These are phyloP conservation scores for Aspergillus japonicus DNA, from an alignment of 2,329 filamentous ascomycete genomes.

Conservation along the genomic window DNA sequence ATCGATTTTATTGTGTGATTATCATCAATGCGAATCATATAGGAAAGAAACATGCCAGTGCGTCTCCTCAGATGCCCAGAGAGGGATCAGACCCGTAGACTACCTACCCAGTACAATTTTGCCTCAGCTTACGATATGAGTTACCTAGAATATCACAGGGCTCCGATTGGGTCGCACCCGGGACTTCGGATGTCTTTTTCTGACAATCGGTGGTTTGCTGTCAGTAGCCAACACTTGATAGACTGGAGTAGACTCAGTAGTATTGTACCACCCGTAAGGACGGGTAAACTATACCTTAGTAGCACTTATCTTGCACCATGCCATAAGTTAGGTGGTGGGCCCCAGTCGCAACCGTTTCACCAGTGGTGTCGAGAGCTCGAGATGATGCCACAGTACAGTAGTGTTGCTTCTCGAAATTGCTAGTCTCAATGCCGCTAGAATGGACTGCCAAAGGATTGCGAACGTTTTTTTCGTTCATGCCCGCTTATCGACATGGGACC, in stretches of 20 bases:
- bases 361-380: conserved; percentile 7
- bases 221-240: too few relatives aligned
- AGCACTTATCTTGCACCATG: conserved; percentile 12
- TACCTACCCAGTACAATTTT: neutral
- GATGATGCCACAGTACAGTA: conserved; percentile 3
- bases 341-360: conserved; percentile 17
- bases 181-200: neutral
- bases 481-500: conserved; percentile 1
- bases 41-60: conserved; percentile 1
- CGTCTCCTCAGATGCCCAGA: too few relatives aligned
- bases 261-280: conserved; percentile 1
- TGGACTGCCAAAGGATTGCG: neutral
- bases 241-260: too few relatives aligned
- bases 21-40: neutral
- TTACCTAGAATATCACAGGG: conserved; percentile 10
- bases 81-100: neutral
- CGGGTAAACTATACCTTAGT: neutral
- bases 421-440: conserved; percentile 1
- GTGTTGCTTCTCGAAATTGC: conserved; percentile 11
- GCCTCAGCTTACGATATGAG: conserved; percentile 2
- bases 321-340: conserved; percentile 16
- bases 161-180: neutral
- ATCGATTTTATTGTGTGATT: neutral
- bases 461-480: conserved; percentile 8
- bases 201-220: neutral